Evolutionary conservation across 306 rosid species (phyloP), one percentile per base, ranked within the genome.

Genomic region (Dryas octopetala): DNA sequence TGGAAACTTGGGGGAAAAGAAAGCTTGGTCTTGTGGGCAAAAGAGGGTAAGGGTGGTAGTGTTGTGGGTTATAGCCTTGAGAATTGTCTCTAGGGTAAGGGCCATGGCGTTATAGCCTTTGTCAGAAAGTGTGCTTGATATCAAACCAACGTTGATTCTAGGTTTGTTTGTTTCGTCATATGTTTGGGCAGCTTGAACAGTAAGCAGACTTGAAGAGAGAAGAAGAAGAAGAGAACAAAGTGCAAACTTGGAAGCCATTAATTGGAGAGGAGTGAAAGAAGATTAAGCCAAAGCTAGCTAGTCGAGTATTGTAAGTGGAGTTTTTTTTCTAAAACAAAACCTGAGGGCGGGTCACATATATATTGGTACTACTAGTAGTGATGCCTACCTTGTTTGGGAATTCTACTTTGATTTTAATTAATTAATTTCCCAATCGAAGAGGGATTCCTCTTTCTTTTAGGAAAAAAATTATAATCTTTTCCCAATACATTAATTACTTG

Each of bases 1-100:
- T 51, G 32, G 64, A 59, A 38, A 10, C 32, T 75, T 64, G 49
- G 40, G 12, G 51, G 70, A 41, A 28, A 63, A 75, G 63, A 75
- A 63, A 23, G 53, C 76, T 9, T 1, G 7, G 54, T 71, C 76
- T 9, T 32, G 4, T 16, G 77, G 77, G 55, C 51, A 50, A 64
- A 75, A 75, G 3, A 75, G 45, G 15, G 78, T 75, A 13, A 75
- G 26, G 2, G 6, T 45, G 32, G 7, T 44, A 19, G 12, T 44
- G 48, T 45, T 72, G 43, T 11, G 19, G 14, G 13, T 19, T 4
- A 19, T 7, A 19, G 43, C 38, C 11, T 48, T 19, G 47, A 64
- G 19, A 9, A 68, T 7, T 4, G 2, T 6, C 23, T 15, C 45
- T 3, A 68, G 58, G 47, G 58, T 68, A 4, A 68, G 4, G 5